Percentiles rank a stretch among this genome's conserved stretches.
phyloP scores from a whole-genome alignment of 306 rosid genomes.

The Pyrus communis region DNA sequence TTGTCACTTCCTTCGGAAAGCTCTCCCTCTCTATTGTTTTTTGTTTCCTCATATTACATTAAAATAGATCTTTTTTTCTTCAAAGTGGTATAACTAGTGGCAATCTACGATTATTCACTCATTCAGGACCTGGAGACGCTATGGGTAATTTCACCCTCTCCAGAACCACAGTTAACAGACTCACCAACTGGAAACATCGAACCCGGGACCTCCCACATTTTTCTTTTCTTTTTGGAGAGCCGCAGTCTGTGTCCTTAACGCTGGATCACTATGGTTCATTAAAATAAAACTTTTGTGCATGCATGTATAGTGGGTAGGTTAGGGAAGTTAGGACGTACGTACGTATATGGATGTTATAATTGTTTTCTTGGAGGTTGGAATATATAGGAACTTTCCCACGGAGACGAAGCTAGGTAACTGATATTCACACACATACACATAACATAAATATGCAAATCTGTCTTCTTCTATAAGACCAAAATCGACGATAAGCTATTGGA shows the following conservation, averaged over 20 bases:
- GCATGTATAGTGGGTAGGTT: not conserved
- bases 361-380: not conserved
- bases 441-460: not conserved
- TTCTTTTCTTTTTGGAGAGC: no score
- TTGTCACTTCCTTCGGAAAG: no score
- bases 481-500: not conserved
- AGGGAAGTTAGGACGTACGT: not conserved
- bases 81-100: no score
- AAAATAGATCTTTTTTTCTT: no score
- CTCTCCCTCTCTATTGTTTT: no score
- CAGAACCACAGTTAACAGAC: no score
- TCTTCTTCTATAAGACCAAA: not conserved
- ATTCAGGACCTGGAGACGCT: rapidly evolving
- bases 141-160: rapidly evolving
- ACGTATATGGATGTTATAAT: not conserved
- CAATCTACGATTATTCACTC: no score
- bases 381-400: not conserved
- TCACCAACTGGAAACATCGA: no score
- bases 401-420: not conserved
- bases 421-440: not conserved
- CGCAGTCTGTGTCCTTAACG: no score
- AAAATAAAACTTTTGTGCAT: not conserved
- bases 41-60: no score
- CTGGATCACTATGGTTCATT: no score
- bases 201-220: no score